Evolutionary conservation across 2,329 filamentous ascomycete species (phyloP).

Genomic region (Paraphaeosphaeria minitans): DNA sequence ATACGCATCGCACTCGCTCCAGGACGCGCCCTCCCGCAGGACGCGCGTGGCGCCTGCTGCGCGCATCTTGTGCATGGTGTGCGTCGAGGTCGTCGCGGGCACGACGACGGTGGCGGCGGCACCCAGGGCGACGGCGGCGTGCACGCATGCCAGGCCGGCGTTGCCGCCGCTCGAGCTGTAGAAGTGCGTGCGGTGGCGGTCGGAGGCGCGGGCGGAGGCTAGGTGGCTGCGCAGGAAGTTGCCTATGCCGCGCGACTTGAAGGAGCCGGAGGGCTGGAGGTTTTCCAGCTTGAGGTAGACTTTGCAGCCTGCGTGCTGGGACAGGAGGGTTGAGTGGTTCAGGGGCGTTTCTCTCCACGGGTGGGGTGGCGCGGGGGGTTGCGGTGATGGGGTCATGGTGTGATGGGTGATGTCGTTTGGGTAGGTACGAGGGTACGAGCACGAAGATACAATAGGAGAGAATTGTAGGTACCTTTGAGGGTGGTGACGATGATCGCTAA

Average conservation of each 20-base stretch:
- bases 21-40: constrained; percentile 67
- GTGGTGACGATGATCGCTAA: constrained; percentile 1
- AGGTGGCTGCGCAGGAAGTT: constrained; percentile 64
- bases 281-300: constrained; percentile 83
- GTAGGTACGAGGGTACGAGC: neutral
- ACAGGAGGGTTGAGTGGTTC: constrained; percentile 67
- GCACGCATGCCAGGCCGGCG: constrained; percentile 78
- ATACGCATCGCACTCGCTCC: constrained; percentile 70
- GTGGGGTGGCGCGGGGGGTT: neutral
- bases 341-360: constrained; percentile 73
- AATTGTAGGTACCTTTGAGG: no score
- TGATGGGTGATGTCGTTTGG: neutral
- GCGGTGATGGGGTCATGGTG: neutral
- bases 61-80: constrained; percentile 72
- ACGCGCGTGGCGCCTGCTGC: constrained; percentile 68
- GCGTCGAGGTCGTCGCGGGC: constrained; percentile 64
- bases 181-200: constrained; percentile 61
- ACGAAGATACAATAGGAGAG: neutral
- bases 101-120: constrained; percentile 74
- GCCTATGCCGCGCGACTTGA: constrained; percentile 77
- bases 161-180: constrained; percentile 80
- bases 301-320: constrained; percentile 71
- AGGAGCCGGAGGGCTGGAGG: constrained; percentile 78
- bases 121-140: constrained; percentile 66
- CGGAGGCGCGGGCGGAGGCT: constrained; percentile 26